Base-by-base conservation (phyloP, 1,284 basidiomycete genomes). In the Pterulicium gracile region DNA sequence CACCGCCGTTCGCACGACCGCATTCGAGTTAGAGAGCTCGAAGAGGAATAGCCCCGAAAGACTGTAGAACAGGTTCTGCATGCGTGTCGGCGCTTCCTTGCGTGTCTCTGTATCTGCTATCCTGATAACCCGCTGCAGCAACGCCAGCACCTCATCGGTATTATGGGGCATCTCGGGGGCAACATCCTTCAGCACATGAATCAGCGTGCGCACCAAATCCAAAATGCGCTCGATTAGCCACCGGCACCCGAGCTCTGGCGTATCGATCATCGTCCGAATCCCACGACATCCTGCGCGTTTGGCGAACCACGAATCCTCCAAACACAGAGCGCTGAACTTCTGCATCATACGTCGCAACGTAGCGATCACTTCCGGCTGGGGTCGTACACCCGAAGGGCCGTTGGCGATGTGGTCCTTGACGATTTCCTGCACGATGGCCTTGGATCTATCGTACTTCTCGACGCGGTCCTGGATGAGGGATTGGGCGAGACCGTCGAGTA, bases 151-250 rank as follows among this genome's bases (percentile, higher is more conserved):
- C 44, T 85, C 78, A 32, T 84, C 78, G 24, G 93, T 79, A 54
- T 94, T 84, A 18, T 79, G 77, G 0, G 92, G 89, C 36, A 93
- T 76, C 54, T 98, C 94, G 53, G 80, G 79, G 0, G 96, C 94
- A 60, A 97, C 88, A 60, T 98, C 95, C 61, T 98, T 98, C 44
- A 99, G 72, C 51, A 95, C 88, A 59, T 94, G 94, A 41, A 98
- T 70, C 24, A 99, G 74, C 3, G 89, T 93, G 41, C 94, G 84
- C 44, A 94, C 79, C 52, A 97, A 81, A 56, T 98, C 95, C 40
- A 90, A 75, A 61, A 96, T 88, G 42, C 92, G 83, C 48, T 96
- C 91, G 50, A 79, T 74, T 43, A 94, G 74, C 89, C 93, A 96
- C 53, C 77, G 80, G 35, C 78, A 68, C 19, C 81, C 86, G 20